Conservation (phyloP, 2,329 filamentous ascomycete species). For the Xylariaceae sp. region DNA sequence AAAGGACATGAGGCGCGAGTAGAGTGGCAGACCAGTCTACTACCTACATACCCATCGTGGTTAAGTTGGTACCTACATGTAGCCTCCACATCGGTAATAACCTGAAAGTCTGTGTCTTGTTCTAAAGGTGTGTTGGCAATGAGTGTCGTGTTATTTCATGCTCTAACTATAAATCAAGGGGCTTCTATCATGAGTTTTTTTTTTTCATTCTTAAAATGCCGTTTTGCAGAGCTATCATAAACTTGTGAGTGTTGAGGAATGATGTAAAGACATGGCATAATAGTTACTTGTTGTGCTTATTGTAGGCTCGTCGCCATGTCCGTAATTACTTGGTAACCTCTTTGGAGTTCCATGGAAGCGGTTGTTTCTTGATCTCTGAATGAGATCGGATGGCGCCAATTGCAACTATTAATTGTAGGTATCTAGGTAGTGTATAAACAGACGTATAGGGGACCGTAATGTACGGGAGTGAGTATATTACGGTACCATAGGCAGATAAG, state of each 20-base stretch:
- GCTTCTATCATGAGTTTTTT: background rate
- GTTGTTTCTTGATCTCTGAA: no score
- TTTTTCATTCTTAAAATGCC: background rate
- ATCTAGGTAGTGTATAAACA: no score
- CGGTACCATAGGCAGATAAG: no score
- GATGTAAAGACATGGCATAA: background rate
- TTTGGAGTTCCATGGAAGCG: no score
- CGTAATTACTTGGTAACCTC: background rate
- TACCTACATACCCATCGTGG: background rate
- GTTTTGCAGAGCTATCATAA: background rate
- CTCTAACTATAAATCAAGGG: background rate
- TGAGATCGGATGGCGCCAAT: no score
- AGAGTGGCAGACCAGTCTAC: constrained; percentile 27
- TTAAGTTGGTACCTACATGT: background rate
- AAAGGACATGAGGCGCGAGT: constrained; percentile 46
- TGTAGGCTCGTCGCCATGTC: constrained; percentile 18
- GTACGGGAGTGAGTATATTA: no score
- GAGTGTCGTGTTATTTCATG: background rate
- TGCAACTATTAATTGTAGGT: no score
- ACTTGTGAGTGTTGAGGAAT: background rate
- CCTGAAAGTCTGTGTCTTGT: background rate
- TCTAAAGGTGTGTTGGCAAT: background rate
- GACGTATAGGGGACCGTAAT: no score
- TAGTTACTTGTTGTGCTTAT: background rate
- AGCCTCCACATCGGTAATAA: background rate